Percentiles rank a stretch among this genome's conserved stretches.
Conservation (phyloP, 345 rosid species). For the Corchorus olitorius region DNA sequence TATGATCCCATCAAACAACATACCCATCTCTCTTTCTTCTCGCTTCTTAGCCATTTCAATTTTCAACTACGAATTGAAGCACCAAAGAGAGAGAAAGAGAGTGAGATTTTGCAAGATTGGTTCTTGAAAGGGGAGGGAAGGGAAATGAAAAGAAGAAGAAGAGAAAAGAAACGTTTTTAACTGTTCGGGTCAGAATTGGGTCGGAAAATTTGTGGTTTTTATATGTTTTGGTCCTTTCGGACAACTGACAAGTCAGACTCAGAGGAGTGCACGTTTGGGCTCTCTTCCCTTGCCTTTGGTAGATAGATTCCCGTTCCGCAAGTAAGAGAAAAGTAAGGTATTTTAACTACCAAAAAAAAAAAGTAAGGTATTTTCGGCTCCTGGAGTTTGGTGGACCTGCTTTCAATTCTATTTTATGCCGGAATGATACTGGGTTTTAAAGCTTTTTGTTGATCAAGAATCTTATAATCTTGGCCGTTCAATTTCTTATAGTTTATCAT, state of each 20-base stretch:
- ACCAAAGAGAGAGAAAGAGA: slow-evolving; percentile 22
- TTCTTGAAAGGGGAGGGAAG: neutral
- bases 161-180: slow-evolving; percentile 30
- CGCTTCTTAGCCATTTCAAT: slow-evolving; percentile 44
- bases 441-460: neutral
- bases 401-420: neutral
- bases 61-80: neutral
- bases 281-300: neutral
- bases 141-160: neutral
- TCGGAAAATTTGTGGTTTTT: slow-evolving; percentile 23
- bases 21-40: slow-evolving; percentile 51
- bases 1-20: slow-evolving; percentile 47
- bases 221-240: slow-evolving; percentile 26
- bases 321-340: neutral
- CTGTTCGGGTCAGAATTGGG: neutral
- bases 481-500: neutral
- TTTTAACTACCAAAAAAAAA: neutral
- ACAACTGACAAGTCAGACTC: slow-evolving; percentile 17
- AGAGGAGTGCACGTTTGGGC: slow-evolving; percentile 8
- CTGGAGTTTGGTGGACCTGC: neutral
- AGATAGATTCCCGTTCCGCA: neutral
- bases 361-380: neutral
- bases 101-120: neutral
- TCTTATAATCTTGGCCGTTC: slow-evolving; percentile 7
- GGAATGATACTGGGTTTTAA: neutral